Conservation (phyloP, 208 protist species). For the Crithidia bombi region DNA sequence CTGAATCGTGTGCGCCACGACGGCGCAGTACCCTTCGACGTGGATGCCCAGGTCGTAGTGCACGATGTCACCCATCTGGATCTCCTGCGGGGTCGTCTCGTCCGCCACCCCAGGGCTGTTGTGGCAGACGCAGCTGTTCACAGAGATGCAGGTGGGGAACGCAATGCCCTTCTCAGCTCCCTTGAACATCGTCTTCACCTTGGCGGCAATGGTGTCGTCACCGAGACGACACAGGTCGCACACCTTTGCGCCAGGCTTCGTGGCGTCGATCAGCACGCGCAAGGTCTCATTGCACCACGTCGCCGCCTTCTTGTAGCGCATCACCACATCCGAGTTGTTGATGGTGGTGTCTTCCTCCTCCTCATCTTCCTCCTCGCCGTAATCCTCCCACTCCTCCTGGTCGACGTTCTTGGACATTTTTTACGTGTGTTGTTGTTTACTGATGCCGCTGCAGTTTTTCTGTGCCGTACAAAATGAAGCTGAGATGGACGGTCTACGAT, state of each 20-base stretch:
- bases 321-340: slow-evolving; percentile 95
- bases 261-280: slow-evolving; percentile 81
- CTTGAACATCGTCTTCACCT: slow-evolving; percentile 93
- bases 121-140: slow-evolving; percentile 98
- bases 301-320: slow-evolving; percentile 97
- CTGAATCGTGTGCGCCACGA: slow-evolving; percentile 97
- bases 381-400: slow-evolving; percentile 80
- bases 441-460: no score
- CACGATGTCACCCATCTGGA: slow-evolving; percentile 95
- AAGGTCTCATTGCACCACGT: slow-evolving; percentile 96
- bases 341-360: slow-evolving; percentile 94
- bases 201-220: slow-evolving; percentile 85
- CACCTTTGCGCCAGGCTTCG: slow-evolving; percentile 89
- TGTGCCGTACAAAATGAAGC: no score
- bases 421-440: background rate
- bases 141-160: slow-evolving; percentile 99
- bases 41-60: slow-evolving; percentile 99
- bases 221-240: slow-evolving; percentile 87
- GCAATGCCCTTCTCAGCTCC: slow-evolving; percentile 97
- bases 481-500: no score
- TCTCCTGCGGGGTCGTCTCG: slow-evolving; percentile 72
- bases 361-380: slow-evolving; percentile 65
- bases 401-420: slow-evolving; percentile 78
- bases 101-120: slow-evolving; percentile 95
- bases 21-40: slow-evolving; percentile 97